Evolutionary conservation across 495 filamentous ascomycete species (phyloP).

Genomic region (Trichoderma parareesei): DNA sequence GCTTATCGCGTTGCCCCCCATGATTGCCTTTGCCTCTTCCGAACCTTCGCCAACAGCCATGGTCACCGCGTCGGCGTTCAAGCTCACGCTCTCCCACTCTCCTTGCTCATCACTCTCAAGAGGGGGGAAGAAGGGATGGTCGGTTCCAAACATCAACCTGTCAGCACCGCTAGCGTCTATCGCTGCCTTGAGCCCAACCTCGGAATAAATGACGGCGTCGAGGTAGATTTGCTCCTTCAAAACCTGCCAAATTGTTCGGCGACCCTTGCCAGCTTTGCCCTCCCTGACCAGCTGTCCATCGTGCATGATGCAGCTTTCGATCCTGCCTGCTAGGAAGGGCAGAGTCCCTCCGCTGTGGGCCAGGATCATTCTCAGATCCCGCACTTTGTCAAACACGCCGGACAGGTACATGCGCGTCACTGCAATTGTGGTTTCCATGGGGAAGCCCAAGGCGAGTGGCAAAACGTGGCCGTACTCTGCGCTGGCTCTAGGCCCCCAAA

Average conservation of each 20-base stretch:
- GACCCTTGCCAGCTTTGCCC: slow-evolving; percentile 32
- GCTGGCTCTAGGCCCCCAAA: slow-evolving; percentile 60
- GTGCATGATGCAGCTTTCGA: slow-evolving; percentile 82
- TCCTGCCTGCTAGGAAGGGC: slow-evolving; percentile 79
- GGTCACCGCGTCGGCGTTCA: slow-evolving; percentile 65
- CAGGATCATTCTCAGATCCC: slow-evolving; percentile 61
- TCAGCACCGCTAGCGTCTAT: slow-evolving; percentile 54
- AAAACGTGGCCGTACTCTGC: slow-evolving; percentile 81
- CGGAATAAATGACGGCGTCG: slow-evolving; percentile 79
- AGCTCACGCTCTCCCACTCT: slow-evolving; percentile 76
- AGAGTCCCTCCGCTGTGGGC: slow-evolving; percentile 86
- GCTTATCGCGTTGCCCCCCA: slow-evolving; percentile 64
- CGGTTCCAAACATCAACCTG: slow-evolving; percentile 76
- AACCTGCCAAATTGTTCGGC: slow-evolving; percentile 70
- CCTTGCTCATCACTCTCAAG: slow-evolving; percentile 48
- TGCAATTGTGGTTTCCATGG: slow-evolving; percentile 88
- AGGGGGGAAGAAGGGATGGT: slow-evolving; percentile 94
- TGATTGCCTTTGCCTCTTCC: slow-evolving; percentile 40
- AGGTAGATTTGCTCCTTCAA: slow-evolving; percentile 80
- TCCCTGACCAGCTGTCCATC: slow-evolving; percentile 59
- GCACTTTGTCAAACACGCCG: slow-evolving; percentile 76
- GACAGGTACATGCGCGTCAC: slow-evolving; percentile 79
- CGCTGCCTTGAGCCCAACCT: slow-evolving; percentile 67
- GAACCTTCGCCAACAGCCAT: slow-evolving; percentile 47
- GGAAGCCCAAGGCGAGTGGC: slow-evolving; percentile 80